These are phyloP conservation scores for Protomyces lactucae-debilis DNA, from an alignment of 1,139 yeast genomes.

Conservation along the genomic window DNA sequence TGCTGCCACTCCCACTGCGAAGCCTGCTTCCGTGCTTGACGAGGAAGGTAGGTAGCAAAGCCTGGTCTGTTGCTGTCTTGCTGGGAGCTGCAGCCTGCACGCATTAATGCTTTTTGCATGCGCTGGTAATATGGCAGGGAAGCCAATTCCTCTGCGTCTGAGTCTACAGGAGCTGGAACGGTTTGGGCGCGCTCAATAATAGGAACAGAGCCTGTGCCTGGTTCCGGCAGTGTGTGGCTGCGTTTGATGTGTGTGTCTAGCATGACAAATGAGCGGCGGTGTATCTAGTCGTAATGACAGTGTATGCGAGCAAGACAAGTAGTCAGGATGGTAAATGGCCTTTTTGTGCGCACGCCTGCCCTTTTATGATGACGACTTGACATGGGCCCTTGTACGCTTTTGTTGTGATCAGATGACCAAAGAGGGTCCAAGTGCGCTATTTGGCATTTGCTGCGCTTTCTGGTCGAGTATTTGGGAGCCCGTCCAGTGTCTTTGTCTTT, in stretches of 20 bases:
- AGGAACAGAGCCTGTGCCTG: neutral
- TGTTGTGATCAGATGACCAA: too few relatives aligned
- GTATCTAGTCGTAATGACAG: too few relatives aligned
- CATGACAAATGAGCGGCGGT: neutral
- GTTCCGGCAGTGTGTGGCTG: neutral
- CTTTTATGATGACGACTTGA: too few relatives aligned
- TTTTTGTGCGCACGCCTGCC: too few relatives aligned
- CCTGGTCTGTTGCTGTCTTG: neutral
- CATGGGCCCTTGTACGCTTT: too few relatives aligned
- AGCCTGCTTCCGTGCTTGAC: neutral
- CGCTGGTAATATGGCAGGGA: neutral
- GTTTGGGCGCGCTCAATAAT: neutral
- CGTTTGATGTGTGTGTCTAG: neutral
- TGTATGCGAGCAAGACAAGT: too few relatives aligned
- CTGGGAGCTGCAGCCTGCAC: neutral
- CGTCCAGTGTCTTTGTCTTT: neutral
- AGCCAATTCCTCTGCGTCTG: neutral
- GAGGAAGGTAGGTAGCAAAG: neutral
- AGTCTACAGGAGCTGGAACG: neutral
- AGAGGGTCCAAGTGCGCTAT: too few relatives aligned
- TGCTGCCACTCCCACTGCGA: neutral
- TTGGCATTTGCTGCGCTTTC: too few relatives aligned
- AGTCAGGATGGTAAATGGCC: too few relatives aligned
- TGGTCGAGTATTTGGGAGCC: too few relatives aligned
- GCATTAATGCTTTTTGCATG: neutral